Base-by-base conservation (phyloP, 2,329 filamentous ascomycete species). In the Pseudocercospora vitis region DNA sequence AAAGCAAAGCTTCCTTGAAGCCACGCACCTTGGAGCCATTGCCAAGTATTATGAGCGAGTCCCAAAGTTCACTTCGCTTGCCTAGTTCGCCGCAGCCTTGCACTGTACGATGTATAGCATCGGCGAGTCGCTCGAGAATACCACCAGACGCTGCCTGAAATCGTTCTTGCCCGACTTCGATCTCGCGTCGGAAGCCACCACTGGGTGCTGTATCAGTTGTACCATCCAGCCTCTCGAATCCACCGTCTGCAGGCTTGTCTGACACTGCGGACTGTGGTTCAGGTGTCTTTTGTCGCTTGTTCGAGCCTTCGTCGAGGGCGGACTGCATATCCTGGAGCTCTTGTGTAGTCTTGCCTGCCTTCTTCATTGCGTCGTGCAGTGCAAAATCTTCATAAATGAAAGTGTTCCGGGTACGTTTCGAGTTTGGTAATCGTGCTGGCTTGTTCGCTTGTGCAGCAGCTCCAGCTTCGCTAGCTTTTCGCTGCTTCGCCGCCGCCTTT, bases 11-110 rank as follows among this genome's bases (percentile, higher is more conserved):
- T 65, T 96, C 91, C 62, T 88, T 91, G 70, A 99, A 92, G 4
- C 94, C 84, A 73, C 80, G 78, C 46, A 86, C 75, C 65, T 77
- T 82, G 55, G 81, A 85, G 53, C 94, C 94, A 66, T 95, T 96
- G 63, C 94, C 94, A 48, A 96, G 88, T 51, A 99, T 87, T 62
- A 96, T 86, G 48, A 99, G 74, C 56, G 87, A 89, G 65, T 97
- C 92, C 94, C 94, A 99, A 59, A 95, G 86, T 29, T 88, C 81
- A 29, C 88, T 86, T 39, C 94, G 85, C 77, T 91, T 91, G 65
- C 88, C 86, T 61, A 90, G 84, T 58, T 96, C 91, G 40, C 89
- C 85, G 19, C 96, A 89, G 29, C 85, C 83, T 63, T 91, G 86
- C 48, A 97, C 84, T 1, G 89, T 86, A 53, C 86, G 84, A 72